phyloP scores from a whole-genome alignment of 2,329 filamentous ascomycete genomes.

The Claviceps pusilla region DNA sequence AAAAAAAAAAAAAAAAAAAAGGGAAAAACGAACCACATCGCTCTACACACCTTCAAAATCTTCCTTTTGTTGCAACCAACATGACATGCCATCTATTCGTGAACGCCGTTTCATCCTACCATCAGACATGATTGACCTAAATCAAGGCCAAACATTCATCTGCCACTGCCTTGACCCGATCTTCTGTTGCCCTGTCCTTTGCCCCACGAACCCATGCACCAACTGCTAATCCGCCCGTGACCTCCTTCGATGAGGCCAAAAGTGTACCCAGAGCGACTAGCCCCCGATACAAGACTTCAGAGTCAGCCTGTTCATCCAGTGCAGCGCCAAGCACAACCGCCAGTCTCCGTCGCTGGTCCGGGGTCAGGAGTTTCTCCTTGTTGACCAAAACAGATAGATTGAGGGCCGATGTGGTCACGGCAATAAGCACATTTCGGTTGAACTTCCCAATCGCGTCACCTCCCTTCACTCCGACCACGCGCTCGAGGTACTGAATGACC shows the following conservation, averaged over 20 bases:
- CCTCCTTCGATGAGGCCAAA: conserved; percentile 38
- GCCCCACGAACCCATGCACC: conserved; percentile 27
- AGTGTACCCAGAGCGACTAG: conserved; percentile 69
- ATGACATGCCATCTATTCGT: background rate
- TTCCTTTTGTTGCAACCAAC: background rate
- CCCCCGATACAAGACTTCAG: conserved; percentile 69
- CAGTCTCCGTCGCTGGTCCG: conserved; percentile 25
- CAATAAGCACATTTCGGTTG: conserved; percentile 72
- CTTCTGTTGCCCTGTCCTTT: conserved; percentile 29
- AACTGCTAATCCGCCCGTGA: conserved; percentile 27
- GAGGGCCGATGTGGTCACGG: conserved; percentile 66
- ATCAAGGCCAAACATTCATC: conserved; percentile 25
- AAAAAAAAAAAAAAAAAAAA: background rate
- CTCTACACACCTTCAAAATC: background rate
- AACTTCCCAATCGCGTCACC: conserved; percentile 33
- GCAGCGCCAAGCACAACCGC: conserved; percentile 48
- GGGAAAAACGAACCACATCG: background rate
- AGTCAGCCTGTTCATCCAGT: conserved; percentile 52
- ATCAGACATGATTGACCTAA: background rate
- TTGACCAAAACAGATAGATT: conserved; percentile 66
- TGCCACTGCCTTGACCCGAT: conserved; percentile 31
- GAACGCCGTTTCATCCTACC: background rate
- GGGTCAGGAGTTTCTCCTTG: conserved; percentile 25
- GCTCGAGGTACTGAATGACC: conserved; percentile 47
- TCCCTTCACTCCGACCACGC: conserved; percentile 37